These are phyloP conservation scores for Yamadazyma diospyri DNA, from an alignment of 1,139 yeast genomes.

Conservation along the genomic window DNA sequence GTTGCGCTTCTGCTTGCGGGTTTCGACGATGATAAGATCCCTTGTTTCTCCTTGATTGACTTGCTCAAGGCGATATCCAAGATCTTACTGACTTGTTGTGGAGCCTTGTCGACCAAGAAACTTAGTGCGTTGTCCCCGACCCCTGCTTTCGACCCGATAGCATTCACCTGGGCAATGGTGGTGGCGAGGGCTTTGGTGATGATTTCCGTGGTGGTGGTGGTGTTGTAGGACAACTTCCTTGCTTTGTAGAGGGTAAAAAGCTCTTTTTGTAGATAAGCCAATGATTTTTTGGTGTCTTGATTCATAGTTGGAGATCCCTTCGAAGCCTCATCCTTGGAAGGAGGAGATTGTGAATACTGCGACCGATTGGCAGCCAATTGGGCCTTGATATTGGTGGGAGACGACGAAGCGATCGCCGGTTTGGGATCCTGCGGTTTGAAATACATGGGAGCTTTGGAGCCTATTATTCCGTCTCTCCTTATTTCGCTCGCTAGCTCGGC, in stretches of 20 bases:
- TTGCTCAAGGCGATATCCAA: constrained; percentile 81
- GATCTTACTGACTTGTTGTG: constrained; percentile 79
- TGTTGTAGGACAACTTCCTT: constrained; percentile 60
- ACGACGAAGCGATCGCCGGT: constrained; percentile 3
- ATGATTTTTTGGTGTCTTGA: constrained; percentile 59
- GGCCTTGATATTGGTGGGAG: constrained; percentile 40
- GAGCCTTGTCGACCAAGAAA: constrained; percentile 80
- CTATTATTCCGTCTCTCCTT: constrained; percentile 33
- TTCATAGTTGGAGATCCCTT: constrained; percentile 27
- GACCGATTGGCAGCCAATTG: constrained; percentile 54
- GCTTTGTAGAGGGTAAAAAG: constrained; percentile 66
- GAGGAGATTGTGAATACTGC: constrained; percentile 16
- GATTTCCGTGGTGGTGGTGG: constrained; percentile 72
- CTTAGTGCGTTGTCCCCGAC: constrained; percentile 77
- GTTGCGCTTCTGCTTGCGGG: constrained; percentile 27
- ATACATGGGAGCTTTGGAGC: constrained; percentile 33
- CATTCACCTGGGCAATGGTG: constrained; percentile 85
- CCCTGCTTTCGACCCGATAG: constrained; percentile 83
- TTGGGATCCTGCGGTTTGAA: constrained; percentile 26
- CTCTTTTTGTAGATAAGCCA: constrained; percentile 69
- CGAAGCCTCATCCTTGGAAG: constrained; percentile 3
- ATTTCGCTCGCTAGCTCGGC: constrained; percentile 57
- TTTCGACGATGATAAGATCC: constrained; percentile 18
- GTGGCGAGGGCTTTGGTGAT: constrained; percentile 91
- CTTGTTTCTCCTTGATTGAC: constrained; percentile 60